A percentile compares a stretch with the other conserved stretches of the same genome.
These are phyloP conservation scores for Omphalotus olearius DNA, from an alignment of 1,284 basidiomycete genomes.

Conservation along the genomic window DNA sequence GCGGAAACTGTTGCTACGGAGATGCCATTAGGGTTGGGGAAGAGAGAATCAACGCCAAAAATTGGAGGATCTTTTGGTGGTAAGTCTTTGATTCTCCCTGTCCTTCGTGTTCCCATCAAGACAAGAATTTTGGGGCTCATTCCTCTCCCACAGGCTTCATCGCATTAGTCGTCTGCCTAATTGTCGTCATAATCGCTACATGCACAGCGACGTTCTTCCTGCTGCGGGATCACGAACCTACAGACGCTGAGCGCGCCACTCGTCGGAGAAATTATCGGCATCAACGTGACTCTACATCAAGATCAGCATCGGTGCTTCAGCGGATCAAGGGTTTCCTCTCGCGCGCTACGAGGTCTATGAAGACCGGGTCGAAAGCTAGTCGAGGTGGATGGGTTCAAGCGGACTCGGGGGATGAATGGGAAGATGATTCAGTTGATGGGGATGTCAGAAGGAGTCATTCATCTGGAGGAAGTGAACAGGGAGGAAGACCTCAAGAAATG, in stretches of 20 bases:
- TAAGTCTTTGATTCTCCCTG: constrained; percentile 19
- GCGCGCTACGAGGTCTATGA: constrained; percentile 7
- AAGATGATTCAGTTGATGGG: constrained; percentile 71
- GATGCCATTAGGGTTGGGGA: constrained; percentile 19
- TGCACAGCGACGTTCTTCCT: constrained; percentile 40
- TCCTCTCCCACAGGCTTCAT: constrained; percentile 36
- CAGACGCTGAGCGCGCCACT: constrained; percentile 23
- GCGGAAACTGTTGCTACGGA: constrained; percentile 23
- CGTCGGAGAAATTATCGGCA: constrained; percentile 19
- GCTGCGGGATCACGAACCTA: constrained; percentile 25
- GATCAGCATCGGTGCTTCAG: constrained; percentile 2
- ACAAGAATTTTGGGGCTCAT: background rate
- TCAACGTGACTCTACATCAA: constrained; percentile 3
- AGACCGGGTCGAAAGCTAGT: constrained; percentile 16
- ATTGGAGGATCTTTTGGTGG: constrained; percentile 43
- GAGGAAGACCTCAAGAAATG: background rate
- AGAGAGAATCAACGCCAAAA: constrained; percentile 32
- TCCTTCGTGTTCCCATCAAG: background rate
- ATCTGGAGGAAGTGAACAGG: too few relatives aligned
- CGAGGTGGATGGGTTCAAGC: constrained; percentile 40
- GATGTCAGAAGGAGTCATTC: background rate
- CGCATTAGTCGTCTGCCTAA: constrained; percentile 39
- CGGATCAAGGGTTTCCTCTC: constrained; percentile 4
- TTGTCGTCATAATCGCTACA: constrained; percentile 38
- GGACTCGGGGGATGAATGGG: constrained; percentile 40